Evolutionary conservation across 345 rosid genomes (phyloP).

Genomic region (Eucalyptus fibrosa): DNA sequence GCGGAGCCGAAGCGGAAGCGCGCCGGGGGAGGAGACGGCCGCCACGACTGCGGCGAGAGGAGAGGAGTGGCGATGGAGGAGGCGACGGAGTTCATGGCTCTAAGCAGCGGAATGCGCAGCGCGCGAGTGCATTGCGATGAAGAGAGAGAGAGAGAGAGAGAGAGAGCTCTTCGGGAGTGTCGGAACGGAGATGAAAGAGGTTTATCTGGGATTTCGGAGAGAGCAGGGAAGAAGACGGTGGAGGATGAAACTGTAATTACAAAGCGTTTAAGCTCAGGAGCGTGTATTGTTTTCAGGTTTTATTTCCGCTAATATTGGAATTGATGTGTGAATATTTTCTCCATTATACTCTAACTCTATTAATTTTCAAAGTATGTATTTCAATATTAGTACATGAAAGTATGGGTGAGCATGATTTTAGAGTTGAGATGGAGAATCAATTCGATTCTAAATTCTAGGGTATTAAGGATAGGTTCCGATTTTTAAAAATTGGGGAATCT

Average conservation of each 20-base stretch:
- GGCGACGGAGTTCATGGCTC: background rate
- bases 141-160: background rate
- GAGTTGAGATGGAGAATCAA: too few relatives aligned
- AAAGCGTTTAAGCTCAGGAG: background rate
- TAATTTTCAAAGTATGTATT: background rate
- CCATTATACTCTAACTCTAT: background rate
- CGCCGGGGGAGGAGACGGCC: slow-evolving; percentile 11
- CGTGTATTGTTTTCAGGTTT: background rate
- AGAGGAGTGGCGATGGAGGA: background rate
- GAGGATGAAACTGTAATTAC: background rate
- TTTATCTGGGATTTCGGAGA: slow-evolving; percentile 2
- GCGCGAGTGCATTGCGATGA: background rate
- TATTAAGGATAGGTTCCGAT: accelerated
- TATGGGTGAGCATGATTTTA: too few relatives aligned
- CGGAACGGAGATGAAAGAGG: background rate
- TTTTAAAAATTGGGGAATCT: too few relatives aligned
- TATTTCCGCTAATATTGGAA: background rate
- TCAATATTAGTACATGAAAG: background rate
- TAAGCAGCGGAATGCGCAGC: background rate
- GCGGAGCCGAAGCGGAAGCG: slow-evolving; percentile 9
- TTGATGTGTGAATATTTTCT: too few relatives aligned
- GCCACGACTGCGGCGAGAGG: background rate
- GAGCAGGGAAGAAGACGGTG: background rate
- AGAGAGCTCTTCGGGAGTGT: background rate
- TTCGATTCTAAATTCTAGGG: accelerated